Base-by-base conservation (phyloP, 2,329 filamentous ascomycete genomes). In the Fusarium humuli region DNA sequence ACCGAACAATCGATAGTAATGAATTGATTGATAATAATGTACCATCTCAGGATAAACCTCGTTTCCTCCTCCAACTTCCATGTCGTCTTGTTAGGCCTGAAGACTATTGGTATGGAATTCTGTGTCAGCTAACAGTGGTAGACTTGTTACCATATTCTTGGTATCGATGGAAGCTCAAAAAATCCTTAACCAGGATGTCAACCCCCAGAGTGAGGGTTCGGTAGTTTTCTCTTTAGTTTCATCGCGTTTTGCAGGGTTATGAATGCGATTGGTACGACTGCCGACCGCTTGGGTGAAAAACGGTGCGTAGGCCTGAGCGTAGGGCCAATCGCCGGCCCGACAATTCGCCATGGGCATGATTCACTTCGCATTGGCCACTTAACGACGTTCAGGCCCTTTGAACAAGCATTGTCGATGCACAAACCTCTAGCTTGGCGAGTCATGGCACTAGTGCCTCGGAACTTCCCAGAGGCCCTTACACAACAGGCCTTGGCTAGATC, bases 71-170 rank as follows among this genome's bases (percentile, higher is more conserved):
- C 6, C 6, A 37, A 37, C 5, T 37, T 37, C 10, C 6, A n/a
- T 12, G 18, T 12, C 10, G 6, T 7, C 34, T 37, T 37, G 34
- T 37, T 12, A 37, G 34, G 34, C 34, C 34, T 37, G 11, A 37
- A 37, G 6, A 7, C 3, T 37, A 10, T 12, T 37, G 18, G 6
- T 37, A 37, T 12, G 10, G 34, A 7, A 37, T n/a, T 7, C 34
- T 37, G 6, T n/a, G 34, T 10, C 3, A 37, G 10, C 34, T n/a
- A 12, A 5, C 6, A n/a, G 10, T 37, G 18, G 32, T 34, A 5
- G 8, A 3, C 2, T n/a, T n/a, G 18, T 12, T 37, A 0, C 18
- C 34, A n/a, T 7, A 3, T 37, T n/a, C 10, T n/a, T 12, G 34
- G 34, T 3, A n/a, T 11, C 18, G 6, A 7, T 4, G 11, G 18